Base-by-base conservation (phyloP, 495 filamentous ascomycete genomes). In the Podospora tetraspora region DNA sequence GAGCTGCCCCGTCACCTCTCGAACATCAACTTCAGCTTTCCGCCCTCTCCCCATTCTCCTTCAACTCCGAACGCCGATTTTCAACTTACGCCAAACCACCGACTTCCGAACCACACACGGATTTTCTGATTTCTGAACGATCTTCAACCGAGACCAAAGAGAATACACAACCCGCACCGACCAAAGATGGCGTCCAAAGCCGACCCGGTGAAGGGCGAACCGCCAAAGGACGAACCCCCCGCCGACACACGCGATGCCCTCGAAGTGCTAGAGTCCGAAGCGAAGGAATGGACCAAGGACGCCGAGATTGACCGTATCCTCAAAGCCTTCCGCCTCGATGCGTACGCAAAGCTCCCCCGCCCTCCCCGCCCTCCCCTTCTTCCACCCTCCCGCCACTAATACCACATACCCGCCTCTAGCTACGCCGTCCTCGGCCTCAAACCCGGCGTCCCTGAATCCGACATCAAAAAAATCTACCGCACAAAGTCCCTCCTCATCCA, bases 401-500 rank as follows among this genome's bases (percentile, higher is more conserved):
- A 60, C 29, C 29, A 25, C 43, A 22, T 58, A 66, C 32, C 67
- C 76, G 65, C 68, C 69, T 30, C 59, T 29, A 92, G 91, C 73
- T 98, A 98, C 82, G 90, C 93, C 59, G 92, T 98, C 67, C 91
- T 99, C 27, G 95, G 96, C 79, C 89, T 99, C 66, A 93, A 96
- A 79, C 95, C 95, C 8, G 95, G 95, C 75, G 92, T 97, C 37
- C 88, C 95, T 25, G 95, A 97, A 72, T 93, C 92, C 65, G 96
- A 98, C 81, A 98, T 99, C 83, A 98, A 97, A 80, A 80, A 88
- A 68, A 83, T 85, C 76, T 99, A 97, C 61, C 92, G 95, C 80
- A 93, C 90, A 73, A 98, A 97, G 77, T 99, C 95, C 19, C 89
- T 99, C 34, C 87, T 99, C 7, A 98, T 99, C 82, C 95, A 99